Evolutionary conservation across 2,329 filamentous ascomycete species (phyloP).

Genomic region (Claviceps paspali): DNA sequence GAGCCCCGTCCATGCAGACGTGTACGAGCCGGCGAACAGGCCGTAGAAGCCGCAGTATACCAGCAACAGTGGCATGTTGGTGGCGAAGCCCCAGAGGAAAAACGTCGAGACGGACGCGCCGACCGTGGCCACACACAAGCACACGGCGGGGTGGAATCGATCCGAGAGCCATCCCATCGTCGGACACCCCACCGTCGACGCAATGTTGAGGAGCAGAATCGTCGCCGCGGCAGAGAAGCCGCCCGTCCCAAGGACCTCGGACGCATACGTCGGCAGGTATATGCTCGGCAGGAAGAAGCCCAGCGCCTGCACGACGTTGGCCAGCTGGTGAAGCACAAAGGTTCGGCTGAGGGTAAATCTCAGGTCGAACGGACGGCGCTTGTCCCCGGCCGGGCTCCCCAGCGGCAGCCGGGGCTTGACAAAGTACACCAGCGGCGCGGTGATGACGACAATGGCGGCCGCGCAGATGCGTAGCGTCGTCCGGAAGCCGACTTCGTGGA

Average conservation of each 20-base stretch:
- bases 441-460: constrained; percentile 28
- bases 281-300: constrained; percentile 46
- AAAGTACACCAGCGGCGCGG: constrained; percentile 34
- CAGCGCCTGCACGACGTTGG: constrained; percentile 38
- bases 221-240: constrained; percentile 33
- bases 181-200: constrained; percentile 38
- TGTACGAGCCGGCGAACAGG: constrained; percentile 45
- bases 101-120: constrained; percentile 38
- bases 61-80: constrained; percentile 32
- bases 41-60: constrained; percentile 44
- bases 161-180: constrained; percentile 39
- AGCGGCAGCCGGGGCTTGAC: constrained; percentile 34
- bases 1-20: constrained; percentile 40
- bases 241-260: constrained; percentile 25
- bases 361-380: constrained; percentile 19
- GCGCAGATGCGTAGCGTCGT: constrained; percentile 32
- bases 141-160: constrained; percentile 29
- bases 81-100: constrained; percentile 41
- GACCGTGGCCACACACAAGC: constrained; percentile 36
- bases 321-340: constrained; percentile 38
- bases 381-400: constrained; percentile 11
- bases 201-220: constrained; percentile 38
- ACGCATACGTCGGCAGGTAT: constrained; percentile 40
- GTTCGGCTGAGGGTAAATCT: constrained; percentile 33
- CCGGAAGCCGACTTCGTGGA: constrained; percentile 26